Evolutionary conservation across 192 early-diverging fungal genomes (phyloP).

Genomic region (Linnemannia elongata): DNA sequence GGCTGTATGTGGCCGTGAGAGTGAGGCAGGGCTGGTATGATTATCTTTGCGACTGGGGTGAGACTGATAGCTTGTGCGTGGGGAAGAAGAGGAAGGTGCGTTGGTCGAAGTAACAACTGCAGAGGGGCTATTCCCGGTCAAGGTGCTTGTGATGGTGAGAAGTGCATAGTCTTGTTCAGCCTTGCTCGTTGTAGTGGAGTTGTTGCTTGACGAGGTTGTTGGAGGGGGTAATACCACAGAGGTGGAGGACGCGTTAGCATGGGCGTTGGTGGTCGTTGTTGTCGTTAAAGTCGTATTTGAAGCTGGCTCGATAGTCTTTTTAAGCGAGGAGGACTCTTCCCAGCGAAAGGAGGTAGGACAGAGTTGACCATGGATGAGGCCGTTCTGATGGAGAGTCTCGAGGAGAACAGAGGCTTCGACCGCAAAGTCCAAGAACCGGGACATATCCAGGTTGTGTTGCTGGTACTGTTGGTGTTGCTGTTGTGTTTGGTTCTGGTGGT

Average conservation of each 20-base stretch:
- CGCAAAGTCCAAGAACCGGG: conserved; percentile 36
- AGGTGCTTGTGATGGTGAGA: neutral
- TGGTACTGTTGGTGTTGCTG: neutral
- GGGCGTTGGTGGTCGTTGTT: neutral
- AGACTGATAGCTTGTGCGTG: conserved; percentile 4
- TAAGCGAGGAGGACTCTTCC: conserved; percentile 36
- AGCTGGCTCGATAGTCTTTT: neutral
- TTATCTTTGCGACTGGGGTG: conserved; percentile 47
- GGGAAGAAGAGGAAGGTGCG: neutral
- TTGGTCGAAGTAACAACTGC: neutral
- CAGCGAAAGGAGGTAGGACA: conserved; percentile 43
- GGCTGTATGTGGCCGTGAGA: conserved; percentile 1
- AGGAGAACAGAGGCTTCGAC: conserved; percentile 44
- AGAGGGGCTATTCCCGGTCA: neutral
- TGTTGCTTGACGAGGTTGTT: neutral
- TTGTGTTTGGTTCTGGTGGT: neutral
- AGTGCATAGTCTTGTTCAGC: neutral
- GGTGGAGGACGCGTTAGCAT: neutral
- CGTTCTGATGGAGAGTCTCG: conserved; percentile 40
- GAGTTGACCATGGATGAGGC: conserved; percentile 48
- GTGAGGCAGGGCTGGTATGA: conserved; percentile 31
- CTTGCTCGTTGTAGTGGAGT: neutral
- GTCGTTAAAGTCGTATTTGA: neutral
- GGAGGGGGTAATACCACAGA: neutral
- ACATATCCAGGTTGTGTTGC: conserved; percentile 31